Evolutionary conservation across 2,329 filamentous ascomycete species (phyloP).

Genomic region (Diaporthe capsici): DNA sequence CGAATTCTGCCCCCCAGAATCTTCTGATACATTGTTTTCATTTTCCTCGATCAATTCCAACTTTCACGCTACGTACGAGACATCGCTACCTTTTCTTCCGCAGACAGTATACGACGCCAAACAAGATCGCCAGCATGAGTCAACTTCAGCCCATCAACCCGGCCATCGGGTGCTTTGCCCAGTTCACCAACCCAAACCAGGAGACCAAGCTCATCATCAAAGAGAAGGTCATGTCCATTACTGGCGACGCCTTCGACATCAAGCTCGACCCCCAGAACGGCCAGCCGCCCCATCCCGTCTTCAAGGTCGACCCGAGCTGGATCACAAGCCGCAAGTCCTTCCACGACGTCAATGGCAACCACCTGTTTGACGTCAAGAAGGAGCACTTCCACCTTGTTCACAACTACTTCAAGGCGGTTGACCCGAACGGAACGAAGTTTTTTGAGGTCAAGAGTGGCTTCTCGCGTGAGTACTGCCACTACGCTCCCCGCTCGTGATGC

Average conservation of each 20-base stretch:
- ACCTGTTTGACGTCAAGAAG: constrained; percentile 72
- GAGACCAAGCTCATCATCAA: constrained; percentile 68
- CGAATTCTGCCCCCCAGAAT: neutral
- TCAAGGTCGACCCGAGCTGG: constrained; percentile 61
- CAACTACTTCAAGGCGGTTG: constrained; percentile 65
- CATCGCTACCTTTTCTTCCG: neutral
- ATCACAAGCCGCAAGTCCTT: constrained; percentile 70
- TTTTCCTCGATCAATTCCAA: neutral
- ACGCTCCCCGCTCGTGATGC: neutral
- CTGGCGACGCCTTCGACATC: constrained; percentile 76
- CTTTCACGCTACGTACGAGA: neutral
- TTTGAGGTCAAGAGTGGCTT: constrained; percentile 70
- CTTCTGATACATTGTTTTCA: neutral
- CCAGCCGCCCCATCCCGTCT: constrained; percentile 55
- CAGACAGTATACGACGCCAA: too few relatives aligned
- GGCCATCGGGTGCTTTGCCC: constrained; percentile 48
- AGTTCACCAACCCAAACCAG: constrained; percentile 46
- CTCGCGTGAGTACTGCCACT: constrained; percentile 57
- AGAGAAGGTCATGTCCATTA: constrained; percentile 73
- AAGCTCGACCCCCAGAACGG: constrained; percentile 62
- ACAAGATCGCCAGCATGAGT: neutral
- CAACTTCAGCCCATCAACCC: constrained; percentile 42
- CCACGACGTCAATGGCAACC: constrained; percentile 64
- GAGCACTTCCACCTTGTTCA: constrained; percentile 63
- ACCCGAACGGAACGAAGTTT: constrained; percentile 60